phyloP scores from a whole-genome alignment of 2,329 filamentous ascomycete species.

The Pestalotiopsis sp. region DNA sequence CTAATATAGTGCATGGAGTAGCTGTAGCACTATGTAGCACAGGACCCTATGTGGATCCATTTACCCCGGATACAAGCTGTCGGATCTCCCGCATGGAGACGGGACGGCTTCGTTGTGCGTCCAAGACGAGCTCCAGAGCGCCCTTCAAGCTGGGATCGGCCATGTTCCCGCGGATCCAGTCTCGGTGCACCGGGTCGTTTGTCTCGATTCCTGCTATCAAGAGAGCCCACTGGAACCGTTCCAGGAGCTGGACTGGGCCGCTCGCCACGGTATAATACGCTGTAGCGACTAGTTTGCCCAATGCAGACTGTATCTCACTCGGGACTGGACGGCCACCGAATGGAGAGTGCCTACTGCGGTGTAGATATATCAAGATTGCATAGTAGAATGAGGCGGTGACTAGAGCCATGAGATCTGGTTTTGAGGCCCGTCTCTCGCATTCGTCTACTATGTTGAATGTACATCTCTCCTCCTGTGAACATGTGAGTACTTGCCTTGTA shows the following conservation, averaged over 20 bases:
- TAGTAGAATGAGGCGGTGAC: not conserved
- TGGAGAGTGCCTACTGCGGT: not conserved
- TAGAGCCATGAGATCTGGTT: not conserved
- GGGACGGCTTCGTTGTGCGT: not conserved
- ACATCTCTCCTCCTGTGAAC: not conserved
- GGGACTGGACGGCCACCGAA: conserved; percentile 1
- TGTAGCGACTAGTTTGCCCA: not conserved
- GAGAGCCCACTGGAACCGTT: conserved; percentile 4
- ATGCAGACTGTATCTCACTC: not conserved
- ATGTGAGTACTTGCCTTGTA: no score
- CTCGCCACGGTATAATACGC: conserved; percentile 7
- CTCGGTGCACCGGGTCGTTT: not conserved
- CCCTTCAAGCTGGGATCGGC: conserved; percentile 1
- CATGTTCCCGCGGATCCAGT: not conserved
- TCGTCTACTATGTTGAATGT: not conserved
- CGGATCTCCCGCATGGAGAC: conserved; percentile 5
- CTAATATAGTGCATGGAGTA: not conserved
- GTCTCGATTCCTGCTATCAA: conserved; percentile 5
- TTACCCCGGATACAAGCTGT: conserved; percentile 8
- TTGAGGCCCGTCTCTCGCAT: not conserved
- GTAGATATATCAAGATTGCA: not conserved
- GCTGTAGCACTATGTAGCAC: not conserved
- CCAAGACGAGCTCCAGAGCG: not conserved
- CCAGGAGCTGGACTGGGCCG: conserved; percentile 1
- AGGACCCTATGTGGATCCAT: not conserved